phyloP scores from a whole-genome alignment of 306 rosid species.

The Cucurbita pepo region DNA sequence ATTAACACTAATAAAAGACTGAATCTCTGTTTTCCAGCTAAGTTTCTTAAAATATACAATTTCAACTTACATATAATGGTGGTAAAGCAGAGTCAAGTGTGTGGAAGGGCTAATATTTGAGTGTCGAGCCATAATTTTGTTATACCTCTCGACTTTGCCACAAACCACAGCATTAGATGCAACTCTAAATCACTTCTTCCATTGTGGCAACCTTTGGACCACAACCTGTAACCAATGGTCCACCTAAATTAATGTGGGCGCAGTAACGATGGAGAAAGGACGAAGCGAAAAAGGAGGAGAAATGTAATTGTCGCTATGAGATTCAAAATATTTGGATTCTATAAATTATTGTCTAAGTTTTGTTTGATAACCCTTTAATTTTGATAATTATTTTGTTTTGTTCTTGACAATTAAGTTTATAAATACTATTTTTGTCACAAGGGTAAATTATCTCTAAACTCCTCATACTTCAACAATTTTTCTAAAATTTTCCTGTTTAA shows the following conservation, averaged over 20 bases:
- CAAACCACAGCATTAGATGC: not conserved
- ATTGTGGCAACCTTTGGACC: slow-evolving; percentile 37
- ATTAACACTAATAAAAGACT: not conserved
- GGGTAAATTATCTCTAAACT: too few relatives aligned
- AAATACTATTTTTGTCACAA: too few relatives aligned
- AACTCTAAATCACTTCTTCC: slow-evolving; percentile 24
- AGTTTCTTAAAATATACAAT: not conserved
- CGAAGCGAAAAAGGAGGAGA: not conserved
- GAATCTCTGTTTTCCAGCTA: not conserved
- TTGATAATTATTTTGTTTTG: too few relatives aligned
- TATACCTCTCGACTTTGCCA: not conserved
- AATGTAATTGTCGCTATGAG: not conserved
- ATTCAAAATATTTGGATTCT: not conserved
- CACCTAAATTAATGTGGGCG: not conserved
- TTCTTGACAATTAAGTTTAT: too few relatives aligned
- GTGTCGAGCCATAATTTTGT: not conserved
- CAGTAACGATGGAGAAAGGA: not conserved
- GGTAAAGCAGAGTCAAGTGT: not conserved
- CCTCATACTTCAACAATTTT: too few relatives aligned
- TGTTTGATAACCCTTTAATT: too few relatives aligned
- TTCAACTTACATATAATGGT: not conserved
- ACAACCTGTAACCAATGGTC: slow-evolving; percentile 21
- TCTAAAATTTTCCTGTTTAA: too few relatives aligned
- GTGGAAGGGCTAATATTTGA: not conserved
- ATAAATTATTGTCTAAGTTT: not conserved